Percentiles rank a stretch among this genome's conserved stretches.
Conservation (phyloP, 2,329 filamentous ascomycete genomes). For the Emergomyces pasteurianus region DNA sequence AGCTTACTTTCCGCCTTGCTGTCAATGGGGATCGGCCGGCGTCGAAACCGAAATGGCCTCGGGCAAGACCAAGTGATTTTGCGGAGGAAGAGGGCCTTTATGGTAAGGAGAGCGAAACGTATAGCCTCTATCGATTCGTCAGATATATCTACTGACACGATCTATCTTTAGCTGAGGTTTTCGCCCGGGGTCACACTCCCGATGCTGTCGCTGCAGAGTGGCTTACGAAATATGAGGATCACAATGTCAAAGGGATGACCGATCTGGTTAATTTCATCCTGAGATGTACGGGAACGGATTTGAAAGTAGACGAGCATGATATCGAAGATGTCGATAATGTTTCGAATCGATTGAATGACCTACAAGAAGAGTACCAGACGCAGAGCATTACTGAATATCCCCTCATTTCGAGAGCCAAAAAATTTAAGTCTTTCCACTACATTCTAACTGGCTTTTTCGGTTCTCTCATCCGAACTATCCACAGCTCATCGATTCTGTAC, state of each 20-base stretch:
- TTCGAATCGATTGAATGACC: conserved; percentile 61
- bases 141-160: conserved; percentile 14
- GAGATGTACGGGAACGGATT: conserved; percentile 64
- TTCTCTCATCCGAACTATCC: conserved; percentile 62
- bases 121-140: not conserved
- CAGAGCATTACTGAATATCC: conserved; percentile 83
- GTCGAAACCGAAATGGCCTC: conserved; percentile 39
- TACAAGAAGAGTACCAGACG: conserved; percentile 80
- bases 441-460: conserved; percentile 68
- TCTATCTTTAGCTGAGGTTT: conserved; percentile 42
- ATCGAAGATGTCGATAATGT: conserved; percentile 84
- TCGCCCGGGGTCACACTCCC: conserved; percentile 41
- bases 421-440: conserved; percentile 64
- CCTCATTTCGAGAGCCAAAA: conserved; percentile 69
- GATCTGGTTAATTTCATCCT: conserved; percentile 52
- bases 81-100: conserved; percentile 46
- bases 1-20: conserved; percentile 45
- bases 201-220: conserved; percentile 48
- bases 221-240: conserved; percentile 44
- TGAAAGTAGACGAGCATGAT: conserved; percentile 67
- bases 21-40: conserved; percentile 33
- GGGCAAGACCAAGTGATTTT: conserved; percentile 40
- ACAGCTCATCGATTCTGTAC: conserved; percentile 73
- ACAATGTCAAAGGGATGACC: conserved; percentile 43
- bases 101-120: conserved; percentile 27